A percentile compares a stretch with the other conserved stretches of the same genome.
Evolutionary conservation across 192 early-diverging fungal genomes (phyloP).

Genomic region (Diversispora epigaea): DNA sequence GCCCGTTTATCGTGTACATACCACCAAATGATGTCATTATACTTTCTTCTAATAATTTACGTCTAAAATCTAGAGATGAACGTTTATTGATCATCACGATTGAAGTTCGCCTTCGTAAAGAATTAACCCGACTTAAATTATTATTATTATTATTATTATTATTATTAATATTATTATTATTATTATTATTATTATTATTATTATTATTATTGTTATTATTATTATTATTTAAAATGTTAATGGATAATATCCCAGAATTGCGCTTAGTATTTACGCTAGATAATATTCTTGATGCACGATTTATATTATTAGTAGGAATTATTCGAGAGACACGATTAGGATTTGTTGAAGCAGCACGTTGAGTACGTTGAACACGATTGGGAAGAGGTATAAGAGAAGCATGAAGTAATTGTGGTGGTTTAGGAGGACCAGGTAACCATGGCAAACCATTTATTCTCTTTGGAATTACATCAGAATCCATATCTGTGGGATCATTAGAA

Average conservation of each 20-base stretch:
- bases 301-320: neutral
- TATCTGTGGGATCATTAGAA: slow-evolving; percentile 33
- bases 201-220: too few relatives aligned
- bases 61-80: slow-evolving; percentile 20
- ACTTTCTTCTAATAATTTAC: slow-evolving; percentile 28
- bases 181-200: too few relatives aligned
- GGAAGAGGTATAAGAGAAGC: slow-evolving; percentile 27
- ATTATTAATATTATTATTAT: too few relatives aligned
- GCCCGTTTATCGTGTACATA: neutral
- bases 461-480: slow-evolving; percentile 21
- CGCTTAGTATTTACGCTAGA: neutral
- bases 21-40: slow-evolving; percentile 31
- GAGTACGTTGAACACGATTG: neutral
- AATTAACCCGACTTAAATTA: neutral
- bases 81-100: slow-evolving; percentile 6
- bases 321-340: neutral
- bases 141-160: neutral
- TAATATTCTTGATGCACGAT: neutral
- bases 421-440: slow-evolving; percentile 17
- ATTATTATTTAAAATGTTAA: too few relatives aligned
- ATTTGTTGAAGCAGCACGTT: neutral
- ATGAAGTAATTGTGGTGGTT: slow-evolving; percentile 32
- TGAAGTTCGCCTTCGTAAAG: slow-evolving; percentile 20
- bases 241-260: slow-evolving; percentile 4
- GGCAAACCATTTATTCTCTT: neutral